phyloP scores from a whole-genome alignment of 1,284 basidiomycete genomes.

The Chalciporus sp. region DNA sequence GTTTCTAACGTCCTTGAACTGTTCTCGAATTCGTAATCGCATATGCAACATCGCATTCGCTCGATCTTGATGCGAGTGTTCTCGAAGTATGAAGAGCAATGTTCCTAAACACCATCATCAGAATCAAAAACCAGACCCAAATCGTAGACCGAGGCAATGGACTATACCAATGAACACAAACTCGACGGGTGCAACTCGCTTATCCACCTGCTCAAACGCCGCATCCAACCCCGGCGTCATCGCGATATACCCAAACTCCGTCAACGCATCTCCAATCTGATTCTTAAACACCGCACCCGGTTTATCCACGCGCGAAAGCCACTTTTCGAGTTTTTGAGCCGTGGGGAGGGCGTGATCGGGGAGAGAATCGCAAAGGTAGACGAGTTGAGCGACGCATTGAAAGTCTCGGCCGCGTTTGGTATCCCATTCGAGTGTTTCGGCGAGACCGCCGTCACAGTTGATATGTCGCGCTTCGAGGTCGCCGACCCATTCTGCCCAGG shows the following conservation, averaged over 20 bases:
- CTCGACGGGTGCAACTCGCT: slow-evolving; percentile 71
- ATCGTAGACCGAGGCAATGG: background rate
- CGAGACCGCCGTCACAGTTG: slow-evolving; percentile 52
- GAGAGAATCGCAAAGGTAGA: slow-evolving; percentile 62
- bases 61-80: slow-evolving; percentile 41
- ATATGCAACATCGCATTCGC: slow-evolving; percentile 56
- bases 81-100: slow-evolving; percentile 54
- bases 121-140: background rate
- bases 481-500: slow-evolving; percentile 58
- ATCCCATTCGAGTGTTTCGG: slow-evolving; percentile 56
- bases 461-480: slow-evolving; percentile 56
- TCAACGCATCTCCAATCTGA: slow-evolving; percentile 50
- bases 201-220: slow-evolving; percentile 52
- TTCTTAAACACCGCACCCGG: slow-evolving; percentile 50
- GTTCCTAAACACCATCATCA: slow-evolving; percentile 45
- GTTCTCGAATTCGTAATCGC: slow-evolving; percentile 52
- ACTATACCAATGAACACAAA: slow-evolving; percentile 69
- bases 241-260: slow-evolving; percentile 58
- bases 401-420: slow-evolving; percentile 68
- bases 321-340: slow-evolving; percentile 56
- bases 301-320: slow-evolving; percentile 49
- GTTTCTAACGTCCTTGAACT: slow-evolving; percentile 60
- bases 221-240: slow-evolving; percentile 36
- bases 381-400: slow-evolving; percentile 65
- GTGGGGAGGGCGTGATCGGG: slow-evolving; percentile 52